Evolutionary conservation across 2,329 filamentous ascomycete genomes (phyloP).

Genomic region (Penicillium paneum): DNA sequence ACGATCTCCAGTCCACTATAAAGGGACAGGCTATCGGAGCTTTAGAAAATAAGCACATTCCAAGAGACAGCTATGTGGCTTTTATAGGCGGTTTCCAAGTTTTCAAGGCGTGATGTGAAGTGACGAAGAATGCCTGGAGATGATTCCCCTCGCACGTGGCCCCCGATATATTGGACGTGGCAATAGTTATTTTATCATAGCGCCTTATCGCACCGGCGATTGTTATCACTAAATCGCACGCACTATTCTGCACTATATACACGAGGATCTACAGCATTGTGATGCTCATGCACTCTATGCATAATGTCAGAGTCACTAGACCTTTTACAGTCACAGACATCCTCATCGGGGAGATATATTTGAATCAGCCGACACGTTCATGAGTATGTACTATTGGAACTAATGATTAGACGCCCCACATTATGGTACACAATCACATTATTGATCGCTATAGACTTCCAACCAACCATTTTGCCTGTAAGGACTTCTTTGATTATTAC

Average conservation of each 20-base stretch:
- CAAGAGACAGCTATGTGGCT: background rate
- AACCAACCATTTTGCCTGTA: background rate
- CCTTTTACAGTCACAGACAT: background rate
- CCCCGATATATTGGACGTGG: background rate
- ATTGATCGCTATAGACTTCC: background rate
- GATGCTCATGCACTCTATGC: conserved; percentile 2
- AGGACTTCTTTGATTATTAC: background rate
- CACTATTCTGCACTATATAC: background rate
- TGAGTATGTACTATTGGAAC: background rate
- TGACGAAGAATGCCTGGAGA: background rate
- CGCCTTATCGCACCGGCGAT: no score
- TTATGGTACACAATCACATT: background rate
- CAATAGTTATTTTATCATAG: background rate
- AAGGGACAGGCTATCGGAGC: background rate
- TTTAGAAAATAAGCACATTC: background rate
- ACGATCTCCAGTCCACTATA: background rate
- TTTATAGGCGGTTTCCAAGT: conserved; percentile 3
- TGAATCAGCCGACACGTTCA: background rate
- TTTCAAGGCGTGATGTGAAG: background rate
- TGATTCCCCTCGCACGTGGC: background rate
- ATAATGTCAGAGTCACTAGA: background rate
- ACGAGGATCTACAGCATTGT: background rate
- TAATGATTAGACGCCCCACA: background rate
- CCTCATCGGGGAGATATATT: background rate
- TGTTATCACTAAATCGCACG: background rate